Percentiles rank a stretch among this genome's conserved stretches.
Conservation (phyloP, 331 rosid genomes). For the Arachis monticola region DNA sequence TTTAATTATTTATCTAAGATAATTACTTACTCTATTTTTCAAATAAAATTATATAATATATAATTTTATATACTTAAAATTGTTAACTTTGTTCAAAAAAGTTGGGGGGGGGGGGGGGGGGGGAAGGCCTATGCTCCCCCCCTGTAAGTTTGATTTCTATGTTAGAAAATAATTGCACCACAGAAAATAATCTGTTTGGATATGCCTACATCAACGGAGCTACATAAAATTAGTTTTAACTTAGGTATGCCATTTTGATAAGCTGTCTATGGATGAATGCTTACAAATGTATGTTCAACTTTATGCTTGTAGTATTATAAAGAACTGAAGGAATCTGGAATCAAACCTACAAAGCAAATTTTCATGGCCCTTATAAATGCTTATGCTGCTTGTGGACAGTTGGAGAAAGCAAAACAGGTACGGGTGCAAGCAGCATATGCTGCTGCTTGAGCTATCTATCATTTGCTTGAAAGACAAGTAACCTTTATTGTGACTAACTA, state of each 20-base stretch:
- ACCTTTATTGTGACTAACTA: constrained; percentile 11
- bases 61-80: too few relatives aligned
- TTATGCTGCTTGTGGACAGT: constrained; percentile 70
- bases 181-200: neutral
- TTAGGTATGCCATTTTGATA: constrained; percentile 15
- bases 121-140: too few relatives aligned
- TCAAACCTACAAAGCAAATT: constrained; percentile 53
- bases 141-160: constrained; percentile 11
- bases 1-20: too few relatives aligned
- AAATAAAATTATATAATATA: too few relatives aligned
- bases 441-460: constrained; percentile 32
- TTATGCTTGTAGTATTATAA: constrained; percentile 64
- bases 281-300: constrained; percentile 25
- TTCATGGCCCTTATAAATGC: constrained; percentile 71
- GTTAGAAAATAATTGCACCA: neutral
- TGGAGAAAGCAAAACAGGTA: constrained; percentile 88
- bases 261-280: neutral
- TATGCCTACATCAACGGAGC: constrained; percentile 12
- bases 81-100: too few relatives aligned
- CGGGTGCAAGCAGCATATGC: too few relatives aligned
- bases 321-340: constrained; percentile 56
- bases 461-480: constrained; percentile 8
- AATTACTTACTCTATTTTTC: too few relatives aligned
- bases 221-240: constrained; percentile 5
- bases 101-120: too few relatives aligned